These are phyloP conservation scores for Musa schizocarpa DNA, from an alignment of 176 grass and related monocot species.

Conservation along the genomic window DNA sequence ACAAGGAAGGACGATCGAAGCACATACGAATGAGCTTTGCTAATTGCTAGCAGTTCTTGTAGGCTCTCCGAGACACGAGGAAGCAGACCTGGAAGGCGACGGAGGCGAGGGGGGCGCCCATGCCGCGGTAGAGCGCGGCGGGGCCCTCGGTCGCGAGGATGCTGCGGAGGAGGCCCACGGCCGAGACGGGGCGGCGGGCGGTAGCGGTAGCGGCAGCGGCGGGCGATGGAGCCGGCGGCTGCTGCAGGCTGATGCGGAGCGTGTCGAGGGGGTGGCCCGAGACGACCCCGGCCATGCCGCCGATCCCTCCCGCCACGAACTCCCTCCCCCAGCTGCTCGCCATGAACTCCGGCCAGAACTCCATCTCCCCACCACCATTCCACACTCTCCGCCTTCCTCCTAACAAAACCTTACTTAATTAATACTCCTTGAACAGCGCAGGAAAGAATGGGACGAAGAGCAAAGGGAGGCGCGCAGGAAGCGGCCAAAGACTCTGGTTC, in stretches of 20 bases:
- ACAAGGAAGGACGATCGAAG: background rate
- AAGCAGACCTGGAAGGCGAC: slow-evolving; percentile 66
- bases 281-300: slow-evolving; percentile 85
- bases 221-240: slow-evolving; percentile 31
- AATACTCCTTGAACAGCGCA: no score
- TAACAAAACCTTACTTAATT: no score
- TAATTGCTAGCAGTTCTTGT: background rate
- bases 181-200: slow-evolving; percentile 24
- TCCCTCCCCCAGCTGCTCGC: slow-evolving; percentile 71
- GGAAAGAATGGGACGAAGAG: no score
- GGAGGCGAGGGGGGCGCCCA: slow-evolving; percentile 70
- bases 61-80: background rate
- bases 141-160: slow-evolving; percentile 72
- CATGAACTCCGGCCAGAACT: slow-evolving; percentile 98
- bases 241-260: slow-evolving; percentile 83
- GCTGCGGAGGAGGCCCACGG: slow-evolving; percentile 43
- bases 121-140: slow-evolving; percentile 84
- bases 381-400: background rate
- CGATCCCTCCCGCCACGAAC: slow-evolving; percentile 75
- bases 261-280: slow-evolving; percentile 87
- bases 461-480: no score
- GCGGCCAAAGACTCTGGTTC: no score
- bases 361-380: slow-evolving; percentile 36
- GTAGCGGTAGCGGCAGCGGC: background rate
- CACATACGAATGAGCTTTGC: background rate